These are phyloP conservation scores for Calophaca sinica DNA, from an alignment of 306 rosid genomes.

Conservation along the genomic window DNA sequence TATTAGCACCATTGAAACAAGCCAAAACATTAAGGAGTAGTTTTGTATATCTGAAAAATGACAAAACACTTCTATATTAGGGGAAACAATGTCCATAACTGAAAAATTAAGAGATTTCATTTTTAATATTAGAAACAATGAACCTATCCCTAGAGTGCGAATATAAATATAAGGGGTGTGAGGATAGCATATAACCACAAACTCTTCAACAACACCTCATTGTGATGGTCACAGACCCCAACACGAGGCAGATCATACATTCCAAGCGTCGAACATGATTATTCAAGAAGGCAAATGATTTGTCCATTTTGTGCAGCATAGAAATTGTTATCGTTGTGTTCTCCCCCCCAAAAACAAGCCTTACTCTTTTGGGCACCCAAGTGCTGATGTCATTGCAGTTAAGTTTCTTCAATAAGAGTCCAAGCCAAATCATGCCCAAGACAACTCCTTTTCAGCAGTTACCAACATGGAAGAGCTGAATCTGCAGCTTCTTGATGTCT, in stretches of 20 bases:
- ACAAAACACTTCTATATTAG: too few relatives aligned
- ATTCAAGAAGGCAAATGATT: constrained; percentile 13
- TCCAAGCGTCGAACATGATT: not conserved
- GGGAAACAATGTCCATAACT: too few relatives aligned
- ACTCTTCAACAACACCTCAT: not conserved
- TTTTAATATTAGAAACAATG: too few relatives aligned
- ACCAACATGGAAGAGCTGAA: not conserved
- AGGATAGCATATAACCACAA: not conserved
- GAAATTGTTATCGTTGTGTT: constrained; percentile 28
- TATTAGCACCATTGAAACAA: too few relatives aligned
- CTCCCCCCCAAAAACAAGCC: constrained; percentile 2
- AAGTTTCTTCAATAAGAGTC: not conserved
- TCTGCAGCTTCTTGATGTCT: not conserved
- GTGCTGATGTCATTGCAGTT: not conserved
- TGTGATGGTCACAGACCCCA: not conserved
- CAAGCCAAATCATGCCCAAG: not conserved
- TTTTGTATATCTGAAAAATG: too few relatives aligned
- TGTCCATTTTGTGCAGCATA: not conserved
- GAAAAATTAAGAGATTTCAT: too few relatives aligned
- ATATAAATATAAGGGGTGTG: not conserved
- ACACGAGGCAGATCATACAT: not conserved
- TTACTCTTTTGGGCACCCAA: constrained; percentile 29
- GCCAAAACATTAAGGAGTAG: too few relatives aligned
- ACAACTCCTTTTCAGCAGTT: not conserved
- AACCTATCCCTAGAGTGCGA: too few relatives aligned